Evolutionary conservation across 179 eudicot genomes (phyloP), one percentile per base, ranked within the genome.

Genomic region (Dionaea muscipula): DNA sequence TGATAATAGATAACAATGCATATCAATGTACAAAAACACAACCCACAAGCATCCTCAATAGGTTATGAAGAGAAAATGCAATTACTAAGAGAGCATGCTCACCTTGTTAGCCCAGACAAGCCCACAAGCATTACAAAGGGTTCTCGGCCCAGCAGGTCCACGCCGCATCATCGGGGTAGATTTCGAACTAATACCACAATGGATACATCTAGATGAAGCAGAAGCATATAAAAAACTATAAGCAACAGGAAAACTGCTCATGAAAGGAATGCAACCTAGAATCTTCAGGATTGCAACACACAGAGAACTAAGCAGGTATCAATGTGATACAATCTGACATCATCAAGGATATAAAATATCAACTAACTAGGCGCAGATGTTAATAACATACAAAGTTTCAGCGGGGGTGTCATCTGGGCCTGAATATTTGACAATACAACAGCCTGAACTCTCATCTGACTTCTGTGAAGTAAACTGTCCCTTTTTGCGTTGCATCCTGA

Each of bases 91-190:
- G 35, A 11, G 35, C 33, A 63, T 46, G 62, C 38, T n/a, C 21
- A 83, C 93, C 90, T 77, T 86, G 64, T 74, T 83, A 57, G 87
- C 87, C 95, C 95, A 86, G 49, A 68, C 68, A 47, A 86, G 78
- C 27, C 95, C 95, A 52, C 95, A 86, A 39, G 95, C 95, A 73
- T 86, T 86, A 72, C 95, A 86, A 50, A 86, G 88, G 52, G 86
- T 86, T 69, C 84, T 78, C 24, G 84, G 94, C 39, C 95, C 95
- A 64, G 53, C 75, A 35, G 95, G 95, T 36, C 95, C 95, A 43
- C 84, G 75, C 43, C 95, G 84, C 95, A 86, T 86, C 89, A 84
- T 75, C 16, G 95, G 94, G 19, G 95, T 86, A 15, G 73, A 64
- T 49, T 60, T 75, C 28, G 88, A 75, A 61, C 76, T 75, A 16